phyloP scores from a whole-genome alignment of 768 basidiomycete genomes.

The Sporobolomyces roseus region DNA sequence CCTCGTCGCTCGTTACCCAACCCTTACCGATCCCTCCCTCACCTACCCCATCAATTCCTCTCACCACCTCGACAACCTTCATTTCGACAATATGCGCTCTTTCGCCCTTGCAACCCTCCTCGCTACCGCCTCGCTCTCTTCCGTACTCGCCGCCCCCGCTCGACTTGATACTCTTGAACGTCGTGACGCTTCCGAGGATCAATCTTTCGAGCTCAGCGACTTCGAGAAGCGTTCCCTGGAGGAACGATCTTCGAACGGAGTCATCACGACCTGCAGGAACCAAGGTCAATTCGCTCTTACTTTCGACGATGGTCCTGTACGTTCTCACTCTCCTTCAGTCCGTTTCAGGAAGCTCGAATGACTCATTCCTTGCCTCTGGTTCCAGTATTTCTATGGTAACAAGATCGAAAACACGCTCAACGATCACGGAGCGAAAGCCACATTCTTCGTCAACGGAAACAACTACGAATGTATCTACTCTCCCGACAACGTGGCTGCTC shows the following conservation, averaged over 20 bases:
- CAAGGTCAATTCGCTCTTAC: slow-evolving; percentile 34
- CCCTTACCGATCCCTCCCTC: background rate
- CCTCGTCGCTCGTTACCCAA: slow-evolving; percentile 1
- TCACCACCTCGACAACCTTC: background rate
- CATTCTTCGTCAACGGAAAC: slow-evolving; percentile 39
- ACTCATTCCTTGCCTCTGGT: background rate
- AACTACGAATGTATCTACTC: slow-evolving; percentile 42
- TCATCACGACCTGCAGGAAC: slow-evolving; percentile 24
- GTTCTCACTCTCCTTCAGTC: background rate
- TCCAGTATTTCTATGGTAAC: slow-evolving; percentile 2
- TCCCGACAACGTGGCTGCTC: slow-evolving; percentile 14
- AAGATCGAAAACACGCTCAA: background rate
- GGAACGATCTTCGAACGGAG: slow-evolving; percentile 7
- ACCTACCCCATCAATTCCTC: background rate
- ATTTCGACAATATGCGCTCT: background rate
- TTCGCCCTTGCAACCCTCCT: slow-evolving; percentile 14
- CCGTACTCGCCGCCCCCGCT: slow-evolving; percentile 4
- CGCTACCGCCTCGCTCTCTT: slow-evolving; percentile 10
- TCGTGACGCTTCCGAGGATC: too few relatives aligned
- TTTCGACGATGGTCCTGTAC: slow-evolving; percentile 42
- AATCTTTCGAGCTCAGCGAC: too few relatives aligned
- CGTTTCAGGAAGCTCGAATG: background rate
- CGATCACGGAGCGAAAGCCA: slow-evolving; percentile 7
- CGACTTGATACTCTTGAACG: slow-evolving; percentile 3
- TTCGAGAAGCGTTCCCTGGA: slow-evolving; percentile 9